phyloP scores from a whole-genome alignment of 768 basidiomycete species.

The Candolleomyces eurysporus region DNA sequence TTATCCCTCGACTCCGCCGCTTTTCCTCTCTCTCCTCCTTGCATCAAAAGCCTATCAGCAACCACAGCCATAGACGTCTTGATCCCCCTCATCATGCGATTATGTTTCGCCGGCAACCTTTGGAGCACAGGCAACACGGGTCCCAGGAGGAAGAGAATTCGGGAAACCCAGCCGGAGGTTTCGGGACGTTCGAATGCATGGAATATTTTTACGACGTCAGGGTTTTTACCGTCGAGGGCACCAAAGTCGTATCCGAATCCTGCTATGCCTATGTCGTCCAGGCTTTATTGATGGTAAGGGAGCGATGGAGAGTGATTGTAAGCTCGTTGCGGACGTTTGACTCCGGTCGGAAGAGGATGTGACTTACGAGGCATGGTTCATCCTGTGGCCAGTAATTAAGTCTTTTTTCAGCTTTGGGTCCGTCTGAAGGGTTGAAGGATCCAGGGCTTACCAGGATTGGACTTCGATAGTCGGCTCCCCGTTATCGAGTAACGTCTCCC shows the following conservation, averaged over 20 bases:
- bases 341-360: not conserved
- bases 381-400: slow-evolving; percentile 22
- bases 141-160: slow-evolving; percentile 33
- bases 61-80: slow-evolving; percentile 34
- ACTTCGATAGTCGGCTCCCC: slow-evolving; percentile 41
- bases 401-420: too few species aligned
- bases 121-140: slow-evolving; percentile 34
- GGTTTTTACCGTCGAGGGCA: slow-evolving; percentile 45
- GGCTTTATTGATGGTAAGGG: slow-evolving; percentile 23
- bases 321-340: not conserved
- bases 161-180: slow-evolving; percentile 25
- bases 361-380: slow-evolving; percentile 44
- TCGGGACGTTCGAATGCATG: slow-evolving; percentile 28
- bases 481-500: slow-evolving; percentile 28
- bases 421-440: not conserved
- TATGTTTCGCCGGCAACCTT: slow-evolving; percentile 35
- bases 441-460: slow-evolving; percentile 37
- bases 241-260: slow-evolving; percentile 61
- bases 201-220: slow-evolving; percentile 40
- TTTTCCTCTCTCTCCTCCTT: slow-evolving; percentile 13
- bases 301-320: not conserved
- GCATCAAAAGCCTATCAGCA: slow-evolving; percentile 36
- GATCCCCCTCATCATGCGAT: slow-evolving; percentile 27
- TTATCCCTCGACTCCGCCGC: slow-evolving; percentile 36
- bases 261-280: slow-evolving; percentile 58